Evolutionary conservation across 306 rosid genomes (phyloP).

Genomic region (Luffa aegyptiaca): DNA sequence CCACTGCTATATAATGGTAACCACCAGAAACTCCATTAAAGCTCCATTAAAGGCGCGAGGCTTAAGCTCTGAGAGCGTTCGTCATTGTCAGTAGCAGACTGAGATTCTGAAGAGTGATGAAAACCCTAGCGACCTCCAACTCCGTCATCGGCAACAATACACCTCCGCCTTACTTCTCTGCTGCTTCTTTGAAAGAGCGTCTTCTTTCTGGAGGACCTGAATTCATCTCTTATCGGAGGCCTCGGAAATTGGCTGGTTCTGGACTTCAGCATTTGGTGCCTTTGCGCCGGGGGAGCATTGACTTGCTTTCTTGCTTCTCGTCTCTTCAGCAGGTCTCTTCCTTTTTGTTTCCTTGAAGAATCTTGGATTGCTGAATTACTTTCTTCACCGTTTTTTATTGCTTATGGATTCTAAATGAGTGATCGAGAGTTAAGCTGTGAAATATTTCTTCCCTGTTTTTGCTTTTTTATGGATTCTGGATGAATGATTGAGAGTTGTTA

Average conservation of each 20-base stretch:
- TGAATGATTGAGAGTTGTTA: neutral
- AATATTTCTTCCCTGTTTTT: neutral
- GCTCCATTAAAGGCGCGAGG: neutral
- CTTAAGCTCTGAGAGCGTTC: neutral
- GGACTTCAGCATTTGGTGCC: neutral
- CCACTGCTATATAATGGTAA: conserved; percentile 2
- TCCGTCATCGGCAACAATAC: neutral
- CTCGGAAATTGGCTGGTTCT: neutral
- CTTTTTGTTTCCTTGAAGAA: neutral
- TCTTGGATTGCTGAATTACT: neutral
- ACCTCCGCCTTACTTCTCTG: neutral
- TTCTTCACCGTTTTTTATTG: neutral
- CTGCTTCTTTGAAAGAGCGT: neutral
- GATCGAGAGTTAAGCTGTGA: neutral
- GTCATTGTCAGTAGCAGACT: neutral
- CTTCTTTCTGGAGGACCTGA: neutral
- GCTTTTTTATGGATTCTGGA: neutral
- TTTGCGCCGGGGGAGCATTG: neutral
- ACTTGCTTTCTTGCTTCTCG: neutral
- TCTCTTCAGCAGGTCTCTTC: neutral
- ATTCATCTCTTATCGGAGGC: neutral
- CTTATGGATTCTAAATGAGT: neutral
- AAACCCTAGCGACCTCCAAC: conserved; percentile 1
- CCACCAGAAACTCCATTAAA: neutral
- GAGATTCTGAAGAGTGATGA: conserved; percentile 5